Conservation (phyloP, 306 rosid genomes). For the Vachellia pachyceras region DNA sequence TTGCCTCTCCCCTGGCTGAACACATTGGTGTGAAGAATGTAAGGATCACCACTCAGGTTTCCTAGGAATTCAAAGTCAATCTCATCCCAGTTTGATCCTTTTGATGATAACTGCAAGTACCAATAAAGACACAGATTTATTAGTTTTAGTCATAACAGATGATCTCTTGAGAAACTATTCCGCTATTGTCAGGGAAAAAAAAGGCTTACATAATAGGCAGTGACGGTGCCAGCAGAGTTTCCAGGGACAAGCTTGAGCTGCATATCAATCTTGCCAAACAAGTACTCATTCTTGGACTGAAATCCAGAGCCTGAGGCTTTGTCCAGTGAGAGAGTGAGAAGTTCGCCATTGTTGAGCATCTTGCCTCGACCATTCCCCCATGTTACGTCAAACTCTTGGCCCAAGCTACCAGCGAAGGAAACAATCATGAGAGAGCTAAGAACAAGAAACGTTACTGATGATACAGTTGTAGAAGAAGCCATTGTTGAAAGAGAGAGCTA, state of each 20-base stretch:
- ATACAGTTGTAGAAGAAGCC: conserved; percentile 3
- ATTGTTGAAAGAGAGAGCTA: conserved; percentile 7
- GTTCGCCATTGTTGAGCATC: conserved; percentile 60
- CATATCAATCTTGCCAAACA: conserved; percentile 72
- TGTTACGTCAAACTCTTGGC: conserved; percentile 58
- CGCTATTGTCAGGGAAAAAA: too few species aligned
- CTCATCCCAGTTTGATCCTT: conserved; percentile 57
- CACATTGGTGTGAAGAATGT: conserved; percentile 54
- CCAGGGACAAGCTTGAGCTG: conserved; percentile 82
- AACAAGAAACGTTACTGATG: conserved; percentile 21
- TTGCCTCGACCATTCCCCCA: conserved; percentile 81
- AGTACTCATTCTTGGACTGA: conserved; percentile 63
- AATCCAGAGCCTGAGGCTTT: conserved; percentile 77
- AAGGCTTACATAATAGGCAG: conserved; percentile 71
- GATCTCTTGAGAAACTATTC: too few species aligned
- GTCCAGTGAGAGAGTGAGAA: conserved; percentile 63
- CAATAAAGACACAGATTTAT: too few species aligned
- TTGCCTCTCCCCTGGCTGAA: conserved; percentile 42
- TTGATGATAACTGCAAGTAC: background rate
- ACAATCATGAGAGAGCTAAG: conserved; percentile 34
- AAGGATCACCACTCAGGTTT: conserved; percentile 56
- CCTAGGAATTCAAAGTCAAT: conserved; percentile 62
- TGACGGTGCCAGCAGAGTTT: conserved; percentile 84
- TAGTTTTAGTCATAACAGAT: too few species aligned
- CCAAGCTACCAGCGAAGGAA: conserved; percentile 49